Evolutionary conservation across 345 rosid genomes (phyloP).

Genomic region (Salix suchowensis): DNA sequence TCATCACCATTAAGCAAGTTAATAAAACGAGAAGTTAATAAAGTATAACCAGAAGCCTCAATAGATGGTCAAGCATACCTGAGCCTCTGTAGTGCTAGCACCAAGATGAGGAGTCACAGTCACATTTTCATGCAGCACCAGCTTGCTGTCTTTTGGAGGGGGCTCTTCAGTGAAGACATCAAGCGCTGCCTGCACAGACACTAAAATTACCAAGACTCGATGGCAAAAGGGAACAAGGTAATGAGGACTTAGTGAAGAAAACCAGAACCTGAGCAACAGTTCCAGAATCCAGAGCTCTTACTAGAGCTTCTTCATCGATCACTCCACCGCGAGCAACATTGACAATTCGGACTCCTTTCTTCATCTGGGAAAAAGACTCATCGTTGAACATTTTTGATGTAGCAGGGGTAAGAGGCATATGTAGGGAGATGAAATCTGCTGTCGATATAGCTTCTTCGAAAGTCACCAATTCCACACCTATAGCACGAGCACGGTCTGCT

Average conservation of each 20-base stretch:
- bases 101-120: slow-evolving; percentile 29
- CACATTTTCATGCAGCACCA: slow-evolving; percentile 30
- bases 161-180: slow-evolving; percentile 26
- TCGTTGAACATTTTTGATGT: slow-evolving; percentile 24
- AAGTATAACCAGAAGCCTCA: neutral
- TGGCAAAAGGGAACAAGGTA: neutral
- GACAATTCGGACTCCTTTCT: slow-evolving; percentile 23
- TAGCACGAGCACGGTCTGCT: slow-evolving; percentile 20
- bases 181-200: slow-evolving; percentile 21
- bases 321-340: slow-evolving; percentile 29
- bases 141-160: slow-evolving; percentile 18
- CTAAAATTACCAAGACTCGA: neutral
- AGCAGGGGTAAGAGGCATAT: slow-evolving; percentile 26
- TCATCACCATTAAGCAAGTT: neutral
- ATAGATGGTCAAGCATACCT: slow-evolving; percentile 1
- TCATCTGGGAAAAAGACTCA: slow-evolving; percentile 22
- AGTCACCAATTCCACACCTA: slow-evolving; percentile 17
- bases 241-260: neutral
- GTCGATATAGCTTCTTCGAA: slow-evolving; percentile 22
- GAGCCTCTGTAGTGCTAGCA: slow-evolving; percentile 25
- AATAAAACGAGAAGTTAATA: neutral
- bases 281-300: slow-evolving; percentile 25
- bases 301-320: slow-evolving; percentile 27
- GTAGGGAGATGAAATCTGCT: slow-evolving; percentile 26
- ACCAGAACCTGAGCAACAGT: slow-evolving; percentile 23